Base-by-base conservation (phyloP, 2,329 filamentous ascomycete species). In the Aspergillus sp. region DNA sequence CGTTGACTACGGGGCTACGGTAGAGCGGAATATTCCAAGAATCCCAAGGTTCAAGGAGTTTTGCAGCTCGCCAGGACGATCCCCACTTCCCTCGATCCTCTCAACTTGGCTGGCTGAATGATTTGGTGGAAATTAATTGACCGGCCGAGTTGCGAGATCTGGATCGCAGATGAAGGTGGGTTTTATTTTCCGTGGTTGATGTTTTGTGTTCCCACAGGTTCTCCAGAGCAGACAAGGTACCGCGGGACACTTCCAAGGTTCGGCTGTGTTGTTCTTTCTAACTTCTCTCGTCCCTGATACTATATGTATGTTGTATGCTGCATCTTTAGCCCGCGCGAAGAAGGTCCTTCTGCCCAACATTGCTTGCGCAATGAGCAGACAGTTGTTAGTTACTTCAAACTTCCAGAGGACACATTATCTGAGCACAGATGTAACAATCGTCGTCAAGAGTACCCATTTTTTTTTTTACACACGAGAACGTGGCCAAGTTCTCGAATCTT, bases 21-120 rank as follows among this genome's bases (percentile, higher is more conserved):
- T 19, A 28, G 54, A 34, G 54, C 54, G 59, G 59, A 55, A 38
- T 61, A 53, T 53, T 53, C 54, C 54, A n/a, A 30, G 34, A n/a
- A 51, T 28, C 25, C 25, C 25, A 4, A 4, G 25, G 25, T 51
- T 38, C 47, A 61, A 57, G 30, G 52, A 54, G 59, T 52, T n/a
- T 41, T 58, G 43, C 28, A 49, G 52, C 53, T 57, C 47, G 19
- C 48, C 25, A 30, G 15, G 22, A 48, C 28, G 47, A 54, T 56
- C 59, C 57, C 59, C 59, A 61, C 54, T 57, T 50, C 31, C 45
- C 45, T 54, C 54, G 59, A 61, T 61, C 59, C 54, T 54, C 45
- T 28, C 19, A 11, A 54, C 31, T 60, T 51, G 51, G 59, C 59
- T 61, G 59, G 59, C 59, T 58, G 59, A 58, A 49, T 45, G 50